Evolutionary conservation across 75 land plant genomes (phyloP).

Genomic region (Pinus taeda): DNA sequence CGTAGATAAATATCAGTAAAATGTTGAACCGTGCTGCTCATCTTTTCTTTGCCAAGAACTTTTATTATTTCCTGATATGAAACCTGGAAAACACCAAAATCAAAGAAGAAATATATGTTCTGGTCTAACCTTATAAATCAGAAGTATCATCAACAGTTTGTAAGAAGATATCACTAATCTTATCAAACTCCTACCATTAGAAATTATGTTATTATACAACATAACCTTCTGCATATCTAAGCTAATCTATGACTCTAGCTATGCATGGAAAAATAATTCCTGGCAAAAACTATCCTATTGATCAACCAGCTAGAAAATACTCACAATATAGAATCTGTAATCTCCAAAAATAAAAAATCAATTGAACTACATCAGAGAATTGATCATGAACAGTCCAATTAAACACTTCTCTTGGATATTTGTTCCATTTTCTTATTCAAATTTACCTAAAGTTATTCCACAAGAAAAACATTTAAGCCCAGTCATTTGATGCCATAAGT

Average conservation of each 20-base stretch:
- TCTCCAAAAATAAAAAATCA: background rate
- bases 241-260: background rate
- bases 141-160: background rate
- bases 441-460: background rate
- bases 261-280: background rate
- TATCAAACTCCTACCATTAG: background rate
- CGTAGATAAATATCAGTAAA: conserved; percentile 90
- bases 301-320: background rate
- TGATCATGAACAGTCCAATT: background rate
- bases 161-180: background rate
- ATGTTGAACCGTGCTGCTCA: conserved; percentile 80
- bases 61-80: conserved; percentile 71
- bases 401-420: background rate
- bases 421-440: background rate
- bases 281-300: background rate
- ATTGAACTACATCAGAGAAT: background rate
- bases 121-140: background rate
- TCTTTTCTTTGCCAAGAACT: conserved; percentile 76
- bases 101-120: background rate
- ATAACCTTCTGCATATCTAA: background rate
- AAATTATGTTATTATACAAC: background rate
- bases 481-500: background rate
- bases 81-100: conserved; percentile 47
- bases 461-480: background rate
- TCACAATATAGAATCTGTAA: background rate